phyloP scores from a whole-genome alignment of 257 asterid genomes.

The Solanum ahanhuiri region DNA sequence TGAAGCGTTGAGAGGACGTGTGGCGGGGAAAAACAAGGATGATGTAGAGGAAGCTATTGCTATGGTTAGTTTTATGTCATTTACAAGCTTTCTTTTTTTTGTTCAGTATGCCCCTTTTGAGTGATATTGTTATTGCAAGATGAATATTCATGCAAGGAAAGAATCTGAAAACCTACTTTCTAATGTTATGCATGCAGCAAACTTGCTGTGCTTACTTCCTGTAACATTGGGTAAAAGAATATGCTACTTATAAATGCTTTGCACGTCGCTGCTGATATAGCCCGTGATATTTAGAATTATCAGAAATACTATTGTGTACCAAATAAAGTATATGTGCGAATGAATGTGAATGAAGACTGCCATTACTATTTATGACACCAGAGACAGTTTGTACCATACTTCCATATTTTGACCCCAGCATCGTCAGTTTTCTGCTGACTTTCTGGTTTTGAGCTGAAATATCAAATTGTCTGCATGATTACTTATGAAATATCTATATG shows the following conservation, averaged over 20 bases:
- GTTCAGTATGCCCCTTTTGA: not conserved
- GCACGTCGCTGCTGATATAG: not conserved
- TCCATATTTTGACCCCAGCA: not conserved
- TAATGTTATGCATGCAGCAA: not conserved
- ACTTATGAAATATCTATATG: not conserved
- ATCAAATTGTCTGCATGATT: not conserved
- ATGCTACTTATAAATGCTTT: not conserved
- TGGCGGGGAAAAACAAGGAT: conserved; percentile 77
- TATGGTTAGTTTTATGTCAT: conserved; percentile 44
- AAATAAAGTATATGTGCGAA: not conserved
- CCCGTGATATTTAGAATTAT: not conserved
- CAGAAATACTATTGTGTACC: not conserved
- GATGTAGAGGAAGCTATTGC: conserved; percentile 89
- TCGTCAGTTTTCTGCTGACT: not conserved
- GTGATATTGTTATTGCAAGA: not conserved
- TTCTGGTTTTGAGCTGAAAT: not conserved
- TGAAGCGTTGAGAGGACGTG: conserved; percentile 72
- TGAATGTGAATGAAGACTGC: not conserved
- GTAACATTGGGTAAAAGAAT: not conserved
- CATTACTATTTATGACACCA: not conserved
- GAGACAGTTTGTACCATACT: not conserved
- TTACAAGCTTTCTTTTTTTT: not conserved
- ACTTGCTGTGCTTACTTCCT: not conserved
- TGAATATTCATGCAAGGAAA: not conserved
- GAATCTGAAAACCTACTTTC: not conserved